These are phyloP conservation scores for Lippia alba DNA, from an alignment of 305 asterid species.

Conservation along the genomic window DNA sequence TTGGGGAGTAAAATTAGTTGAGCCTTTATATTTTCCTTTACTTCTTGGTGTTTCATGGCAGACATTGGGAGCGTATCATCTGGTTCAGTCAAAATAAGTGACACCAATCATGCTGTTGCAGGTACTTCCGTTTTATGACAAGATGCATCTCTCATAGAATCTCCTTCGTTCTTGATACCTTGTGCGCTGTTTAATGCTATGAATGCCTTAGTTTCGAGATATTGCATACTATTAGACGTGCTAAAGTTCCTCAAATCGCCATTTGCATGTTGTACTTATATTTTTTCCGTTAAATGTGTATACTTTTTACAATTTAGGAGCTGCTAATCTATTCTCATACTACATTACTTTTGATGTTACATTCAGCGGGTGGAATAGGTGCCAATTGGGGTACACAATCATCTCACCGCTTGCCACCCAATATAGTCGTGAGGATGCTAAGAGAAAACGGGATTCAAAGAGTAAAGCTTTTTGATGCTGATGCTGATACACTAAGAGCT, in stretches of 20 bases:
- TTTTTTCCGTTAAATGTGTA: too few relatives aligned
- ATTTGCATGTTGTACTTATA: neutral
- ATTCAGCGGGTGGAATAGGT: constrained; percentile 67
- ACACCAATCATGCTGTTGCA: constrained; percentile 40
- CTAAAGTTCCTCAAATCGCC: neutral
- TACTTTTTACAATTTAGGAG: too few relatives aligned
- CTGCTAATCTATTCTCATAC: constrained; percentile 14
- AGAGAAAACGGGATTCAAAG: constrained; percentile 82
- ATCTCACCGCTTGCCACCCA: constrained; percentile 70
- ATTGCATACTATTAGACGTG: neutral
- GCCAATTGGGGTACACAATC: constrained; percentile 91
- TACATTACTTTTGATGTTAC: constrained; percentile 23
- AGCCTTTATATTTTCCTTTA: neutral
- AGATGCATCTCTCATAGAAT: constrained; percentile 8
- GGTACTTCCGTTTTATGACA: constrained; percentile 34
- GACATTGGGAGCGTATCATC: constrained; percentile 38
- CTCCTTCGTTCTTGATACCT: constrained; percentile 14
- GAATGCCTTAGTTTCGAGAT: neutral
- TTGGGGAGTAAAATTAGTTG: neutral
- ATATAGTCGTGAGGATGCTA: constrained; percentile 72
- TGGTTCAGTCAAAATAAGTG: constrained; percentile 26
- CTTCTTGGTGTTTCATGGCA: constrained; percentile 20
- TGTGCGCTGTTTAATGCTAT: neutral
- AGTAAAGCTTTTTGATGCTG: constrained; percentile 87
- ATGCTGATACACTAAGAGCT: constrained; percentile 72